phyloP scores from a whole-genome alignment of 768 basidiomycete genomes.

The Coprinellus micaceus region DNA sequence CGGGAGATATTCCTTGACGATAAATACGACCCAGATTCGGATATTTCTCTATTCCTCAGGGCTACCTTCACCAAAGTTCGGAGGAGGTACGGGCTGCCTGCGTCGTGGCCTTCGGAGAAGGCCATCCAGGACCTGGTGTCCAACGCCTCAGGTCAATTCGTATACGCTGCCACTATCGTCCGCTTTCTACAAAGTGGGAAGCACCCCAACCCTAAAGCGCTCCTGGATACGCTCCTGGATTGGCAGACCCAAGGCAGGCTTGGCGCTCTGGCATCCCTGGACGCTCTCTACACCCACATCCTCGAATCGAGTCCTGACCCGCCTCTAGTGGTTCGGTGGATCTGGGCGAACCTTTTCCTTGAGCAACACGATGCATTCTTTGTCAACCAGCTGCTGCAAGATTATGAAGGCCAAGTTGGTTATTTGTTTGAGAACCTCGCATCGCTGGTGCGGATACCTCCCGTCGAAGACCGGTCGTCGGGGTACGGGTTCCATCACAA shows the following conservation, averaged over 20 bases:
- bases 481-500: neutral
- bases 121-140: neutral
- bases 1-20: neutral
- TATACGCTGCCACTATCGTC: slow-evolving; percentile 15
- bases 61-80: neutral
- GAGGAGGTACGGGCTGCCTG: slow-evolving; percentile 3
- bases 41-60: neutral
- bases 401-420: neutral
- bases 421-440: neutral
- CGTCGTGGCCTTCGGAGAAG: neutral
- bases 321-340: neutral
- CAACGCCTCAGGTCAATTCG: slow-evolving; percentile 15
- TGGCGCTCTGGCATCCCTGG: neutral
- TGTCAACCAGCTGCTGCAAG: neutral
- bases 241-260: no score
- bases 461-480: neutral
- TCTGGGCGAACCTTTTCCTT: neutral
- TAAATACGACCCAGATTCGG: neutral
- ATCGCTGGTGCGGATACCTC: neutral
- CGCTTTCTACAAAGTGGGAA: slow-evolving; percentile 7
- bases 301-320: neutral
- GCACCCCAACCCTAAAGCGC: slow-evolving; percentile 7
- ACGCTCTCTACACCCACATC: slow-evolving; percentile 6
- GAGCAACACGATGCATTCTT: neutral
- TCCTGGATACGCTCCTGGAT: slow-evolving; percentile 1